These are phyloP conservation scores for Cercospora canescens DNA, from an alignment of 2,329 filamentous ascomycete species.

Conservation along the genomic window DNA sequence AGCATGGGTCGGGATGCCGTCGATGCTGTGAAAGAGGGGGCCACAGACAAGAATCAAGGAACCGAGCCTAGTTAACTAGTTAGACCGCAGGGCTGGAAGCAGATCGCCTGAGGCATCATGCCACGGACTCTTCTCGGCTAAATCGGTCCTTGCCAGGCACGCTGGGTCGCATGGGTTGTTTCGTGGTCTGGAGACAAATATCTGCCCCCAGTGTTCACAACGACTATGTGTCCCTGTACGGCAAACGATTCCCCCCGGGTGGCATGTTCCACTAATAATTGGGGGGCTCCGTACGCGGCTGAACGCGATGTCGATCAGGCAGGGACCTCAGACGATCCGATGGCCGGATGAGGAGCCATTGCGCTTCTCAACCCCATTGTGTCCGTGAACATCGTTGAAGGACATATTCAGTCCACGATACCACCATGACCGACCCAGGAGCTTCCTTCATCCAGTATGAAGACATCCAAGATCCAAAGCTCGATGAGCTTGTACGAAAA, in stretches of 20 bases:
- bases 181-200: not conserved
- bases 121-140: not conserved
- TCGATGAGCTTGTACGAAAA: constrained; percentile 19
- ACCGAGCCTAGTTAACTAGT: not conserved
- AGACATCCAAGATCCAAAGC: constrained; percentile 10
- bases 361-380: not conserved
- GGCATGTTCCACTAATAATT: not conserved
- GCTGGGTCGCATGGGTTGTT: not conserved
- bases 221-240: not conserved
- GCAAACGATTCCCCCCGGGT: not conserved
- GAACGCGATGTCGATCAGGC: not conserved
- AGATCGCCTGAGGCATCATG: not conserved
- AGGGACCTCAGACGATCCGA: not conserved
- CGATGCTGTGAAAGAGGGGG: not conserved
- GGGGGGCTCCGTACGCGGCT: not conserved
- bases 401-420: not conserved
- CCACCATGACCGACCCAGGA: not conserved
- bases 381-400: not conserved
- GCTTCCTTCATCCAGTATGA: constrained; percentile 1
- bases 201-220: not conserved
- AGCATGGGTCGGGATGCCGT: not conserved
- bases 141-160: not conserved
- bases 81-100: not conserved
- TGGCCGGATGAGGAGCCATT: not conserved
- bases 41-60: not conserved